These are phyloP conservation scores for Ophiostoma sp. DNA, from an alignment of 2,329 filamentous ascomycete species.

Conservation along the genomic window DNA sequence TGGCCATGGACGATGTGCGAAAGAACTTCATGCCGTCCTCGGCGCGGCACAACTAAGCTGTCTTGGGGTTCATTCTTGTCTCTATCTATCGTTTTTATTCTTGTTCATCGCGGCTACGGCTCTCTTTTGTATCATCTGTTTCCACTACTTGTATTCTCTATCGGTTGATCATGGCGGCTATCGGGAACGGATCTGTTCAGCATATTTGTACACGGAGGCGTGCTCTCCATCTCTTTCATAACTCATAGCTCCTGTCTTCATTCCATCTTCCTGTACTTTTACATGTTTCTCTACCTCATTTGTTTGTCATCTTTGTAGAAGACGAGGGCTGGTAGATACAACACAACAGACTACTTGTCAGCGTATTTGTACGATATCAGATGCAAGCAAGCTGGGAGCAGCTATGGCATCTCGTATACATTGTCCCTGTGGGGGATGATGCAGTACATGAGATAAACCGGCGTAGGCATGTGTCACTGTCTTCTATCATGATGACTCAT, in stretches of 20 bases:
- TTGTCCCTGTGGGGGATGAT: too few relatives aligned
- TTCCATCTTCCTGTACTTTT: background rate
- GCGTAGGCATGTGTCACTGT: background rate
- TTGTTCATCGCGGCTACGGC: background rate
- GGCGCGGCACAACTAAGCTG: background rate
- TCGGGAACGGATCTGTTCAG: background rate
- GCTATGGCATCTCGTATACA: too few relatives aligned
- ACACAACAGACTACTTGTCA: too few relatives aligned
- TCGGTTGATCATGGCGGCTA: background rate
- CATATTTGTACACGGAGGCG: background rate
- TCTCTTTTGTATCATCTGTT: background rate
- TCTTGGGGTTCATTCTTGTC: background rate
- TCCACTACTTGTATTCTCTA: background rate
- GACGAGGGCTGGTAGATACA: too few relatives aligned
- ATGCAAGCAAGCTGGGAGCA: too few relatives aligned
- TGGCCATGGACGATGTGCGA: conserved; percentile 29
- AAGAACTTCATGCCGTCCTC: conserved; percentile 13
- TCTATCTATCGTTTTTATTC: background rate
- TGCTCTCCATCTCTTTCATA: background rate
- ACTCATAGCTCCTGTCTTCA: background rate
- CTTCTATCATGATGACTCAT: background rate
- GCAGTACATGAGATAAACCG: too few relatives aligned
- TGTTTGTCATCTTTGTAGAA: background rate
- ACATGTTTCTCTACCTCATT: background rate
- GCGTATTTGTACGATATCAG: too few relatives aligned